These are phyloP conservation scores for Pseudomonodictys pantanalensis DNA, from an alignment of 495 filamentous ascomycete species.

Conservation along the genomic window DNA sequence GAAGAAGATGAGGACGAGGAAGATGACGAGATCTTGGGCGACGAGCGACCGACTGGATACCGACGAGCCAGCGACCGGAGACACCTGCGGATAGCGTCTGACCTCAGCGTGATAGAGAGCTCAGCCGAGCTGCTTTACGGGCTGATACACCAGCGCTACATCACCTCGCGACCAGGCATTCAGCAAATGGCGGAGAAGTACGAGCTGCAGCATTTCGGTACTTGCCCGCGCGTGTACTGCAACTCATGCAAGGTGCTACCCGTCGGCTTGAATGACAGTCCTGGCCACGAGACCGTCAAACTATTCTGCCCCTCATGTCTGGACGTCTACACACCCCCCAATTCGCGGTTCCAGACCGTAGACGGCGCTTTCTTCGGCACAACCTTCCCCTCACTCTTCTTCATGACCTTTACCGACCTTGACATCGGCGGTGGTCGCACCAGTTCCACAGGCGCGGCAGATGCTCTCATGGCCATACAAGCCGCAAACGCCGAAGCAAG, in stretches of 20 bases:
- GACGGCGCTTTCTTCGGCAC: slow-evolving; percentile 98
- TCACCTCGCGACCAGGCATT: slow-evolving; percentile 94
- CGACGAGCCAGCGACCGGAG: slow-evolving; percentile 64
- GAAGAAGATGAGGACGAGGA: slow-evolving; percentile 72
- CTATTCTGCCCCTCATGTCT: slow-evolving; percentile 96
- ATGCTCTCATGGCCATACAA: slow-evolving; percentile 27
- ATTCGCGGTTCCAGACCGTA: slow-evolving; percentile 95
- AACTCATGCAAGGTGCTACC: slow-evolving; percentile 83
- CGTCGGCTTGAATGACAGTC: slow-evolving; percentile 87
- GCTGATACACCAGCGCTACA: slow-evolving; percentile 96
- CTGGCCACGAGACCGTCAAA: slow-evolving; percentile 96
- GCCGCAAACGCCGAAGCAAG: slow-evolving; percentile 19
- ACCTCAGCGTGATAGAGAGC: slow-evolving; percentile 91
- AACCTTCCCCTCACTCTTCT: slow-evolving; percentile 91
- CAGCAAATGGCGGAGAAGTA: slow-evolving; percentile 99
- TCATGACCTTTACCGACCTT: slow-evolving; percentile 96
- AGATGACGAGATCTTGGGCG: slow-evolving; percentile 49
- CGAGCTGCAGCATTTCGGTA: slow-evolving; percentile 90
- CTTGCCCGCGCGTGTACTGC: slow-evolving; percentile 87
- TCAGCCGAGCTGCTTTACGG: slow-evolving; percentile 97
- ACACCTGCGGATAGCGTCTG: slow-evolving; percentile 83
- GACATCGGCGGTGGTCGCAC: slow-evolving; percentile 53
- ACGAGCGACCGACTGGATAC: slow-evolving; percentile 48
- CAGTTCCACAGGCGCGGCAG: slow-evolving; percentile 17
- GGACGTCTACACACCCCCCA: slow-evolving; percentile 95